Evolutionary conservation across 2,329 filamentous ascomycete genomes (phyloP).

Genomic region (Eutypa lata): DNA sequence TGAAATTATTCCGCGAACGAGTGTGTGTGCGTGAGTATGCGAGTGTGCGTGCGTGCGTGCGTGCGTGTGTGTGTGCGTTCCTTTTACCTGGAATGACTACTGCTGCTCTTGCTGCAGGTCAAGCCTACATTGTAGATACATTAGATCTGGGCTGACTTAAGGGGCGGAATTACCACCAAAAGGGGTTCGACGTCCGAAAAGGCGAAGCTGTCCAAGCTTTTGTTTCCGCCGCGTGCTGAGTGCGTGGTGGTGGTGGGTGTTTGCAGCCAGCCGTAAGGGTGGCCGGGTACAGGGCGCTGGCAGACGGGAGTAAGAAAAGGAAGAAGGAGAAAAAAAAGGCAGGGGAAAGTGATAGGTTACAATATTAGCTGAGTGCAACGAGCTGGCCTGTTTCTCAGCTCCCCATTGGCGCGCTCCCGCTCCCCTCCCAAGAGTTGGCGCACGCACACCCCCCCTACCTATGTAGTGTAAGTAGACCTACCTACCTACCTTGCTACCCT

Average conservation of each 20-base stretch:
- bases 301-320: no score
- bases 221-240: not conserved
- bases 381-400: not conserved
- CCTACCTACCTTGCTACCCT: not conserved
- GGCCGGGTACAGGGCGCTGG: no score
- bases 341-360: not conserved
- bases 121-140: no score
- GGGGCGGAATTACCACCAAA: not conserved
- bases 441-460: not conserved
- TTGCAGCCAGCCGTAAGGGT: no score
- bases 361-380: not conserved
- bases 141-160: not conserved
- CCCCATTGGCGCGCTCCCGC: not conserved
- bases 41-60: no score
- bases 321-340: no score
- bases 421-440: not conserved
- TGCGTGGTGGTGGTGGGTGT: no score
- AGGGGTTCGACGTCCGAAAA: not conserved
- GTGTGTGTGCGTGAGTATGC: no score
- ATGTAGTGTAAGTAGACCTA: no score
- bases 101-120: no score
- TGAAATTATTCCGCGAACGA: not conserved
- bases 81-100: no score
- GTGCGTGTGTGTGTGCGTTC: no score
- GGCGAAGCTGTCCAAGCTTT: not conserved